A percentile compares a stretch with the other conserved stretches of the same genome.
Evolutionary conservation across 345 rosid genomes (phyloP).

Genomic region (Noccaea bulbosa): DNA sequence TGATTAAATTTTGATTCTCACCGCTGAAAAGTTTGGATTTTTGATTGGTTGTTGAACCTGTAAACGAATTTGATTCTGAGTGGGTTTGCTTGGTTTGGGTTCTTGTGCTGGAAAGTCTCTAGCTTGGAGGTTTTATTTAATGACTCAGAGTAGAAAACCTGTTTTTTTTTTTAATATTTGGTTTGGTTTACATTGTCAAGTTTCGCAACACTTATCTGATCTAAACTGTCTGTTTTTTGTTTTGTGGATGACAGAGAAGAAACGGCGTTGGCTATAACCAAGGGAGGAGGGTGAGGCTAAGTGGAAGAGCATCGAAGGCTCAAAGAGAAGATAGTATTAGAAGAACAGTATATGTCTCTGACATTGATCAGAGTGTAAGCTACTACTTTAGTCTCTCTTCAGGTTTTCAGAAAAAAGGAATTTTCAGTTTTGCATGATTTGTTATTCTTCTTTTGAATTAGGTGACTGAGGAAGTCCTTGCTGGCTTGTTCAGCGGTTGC

Average conservation of each 20-base stretch:
- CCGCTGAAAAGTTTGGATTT: neutral
- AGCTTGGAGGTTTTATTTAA: slow-evolving; percentile 12
- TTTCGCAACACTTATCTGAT: slow-evolving; percentile 6
- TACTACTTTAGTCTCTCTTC: slow-evolving; percentile 18
- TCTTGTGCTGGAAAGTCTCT: slow-evolving; percentile 25
- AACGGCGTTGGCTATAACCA: slow-evolving; percentile 50
- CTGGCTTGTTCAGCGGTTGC: slow-evolving; percentile 69
- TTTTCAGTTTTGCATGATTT: neutral
- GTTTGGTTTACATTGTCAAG: neutral
- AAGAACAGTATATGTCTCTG: slow-evolving; percentile 48
- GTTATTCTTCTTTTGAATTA: slow-evolving; percentile 31
- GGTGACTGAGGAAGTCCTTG: slow-evolving; percentile 90
- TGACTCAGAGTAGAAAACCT: neutral
- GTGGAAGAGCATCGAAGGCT: slow-evolving; percentile 54
- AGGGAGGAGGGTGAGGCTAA: slow-evolving; percentile 61
- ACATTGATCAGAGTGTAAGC: slow-evolving; percentile 46
- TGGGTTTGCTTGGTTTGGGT: neutral
- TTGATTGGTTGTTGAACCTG: slow-evolving; percentile 4
- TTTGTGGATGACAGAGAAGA: slow-evolving; percentile 57
- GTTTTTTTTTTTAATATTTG: neutral
- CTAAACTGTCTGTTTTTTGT: neutral
- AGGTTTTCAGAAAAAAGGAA: neutral
- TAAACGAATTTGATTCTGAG: slow-evolving; percentile 14
- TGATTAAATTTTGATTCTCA: neutral
- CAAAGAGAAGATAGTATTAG: slow-evolving; percentile 63